These are phyloP conservation scores for Phanerochaete carnosa DNA, from an alignment of 768 basidiomycete genomes.

Conservation along the genomic window DNA sequence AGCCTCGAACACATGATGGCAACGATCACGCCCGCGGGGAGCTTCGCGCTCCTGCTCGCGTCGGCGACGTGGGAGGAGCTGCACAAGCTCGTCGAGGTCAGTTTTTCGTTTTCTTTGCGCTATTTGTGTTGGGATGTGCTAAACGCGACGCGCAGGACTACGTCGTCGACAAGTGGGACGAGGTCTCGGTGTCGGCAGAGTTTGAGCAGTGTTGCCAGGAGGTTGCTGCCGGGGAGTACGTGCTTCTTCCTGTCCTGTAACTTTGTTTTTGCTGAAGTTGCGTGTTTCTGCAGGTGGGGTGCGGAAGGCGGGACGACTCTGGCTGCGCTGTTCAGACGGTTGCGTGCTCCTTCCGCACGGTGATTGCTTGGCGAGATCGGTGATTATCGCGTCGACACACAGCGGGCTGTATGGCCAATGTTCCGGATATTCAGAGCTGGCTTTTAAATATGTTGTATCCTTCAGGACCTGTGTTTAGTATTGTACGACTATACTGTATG, in stretches of 20 bases:
- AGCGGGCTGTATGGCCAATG: not conserved
- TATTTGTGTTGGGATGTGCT: not conserved
- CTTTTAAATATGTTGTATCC: too few species aligned
- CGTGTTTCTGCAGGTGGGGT: slow-evolving; percentile 51
- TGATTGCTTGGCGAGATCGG: not conserved
- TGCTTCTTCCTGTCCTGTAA: slow-evolving; percentile 12
- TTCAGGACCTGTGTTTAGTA: too few species aligned
- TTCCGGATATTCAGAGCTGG: too few species aligned
- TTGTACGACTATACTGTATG: too few species aligned
- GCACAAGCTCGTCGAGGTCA: slow-evolving; percentile 56
- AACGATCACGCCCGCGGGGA: slow-evolving; percentile 60
- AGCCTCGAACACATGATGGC: slow-evolving; percentile 73
- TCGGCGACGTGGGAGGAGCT: slow-evolving; percentile 65
- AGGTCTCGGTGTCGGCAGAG: slow-evolving; percentile 58
- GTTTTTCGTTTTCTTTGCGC: slow-evolving; percentile 17
- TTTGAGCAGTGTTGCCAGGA: slow-evolving; percentile 72
- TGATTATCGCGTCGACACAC: not conserved
- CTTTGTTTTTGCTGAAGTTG: slow-evolving; percentile 6
- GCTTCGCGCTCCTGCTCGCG: slow-evolving; percentile 70
- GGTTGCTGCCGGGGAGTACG: slow-evolving; percentile 72
- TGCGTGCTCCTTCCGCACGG: slow-evolving; percentile 48
- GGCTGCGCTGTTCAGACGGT: slow-evolving; percentile 61
- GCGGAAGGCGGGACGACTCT: slow-evolving; percentile 66
- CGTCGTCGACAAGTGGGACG: slow-evolving; percentile 74
- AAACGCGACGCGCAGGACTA: slow-evolving; percentile 42